Evolutionary conservation across 116 monocot genomes (phyloP).

Genomic region (Zostera marina): DNA sequence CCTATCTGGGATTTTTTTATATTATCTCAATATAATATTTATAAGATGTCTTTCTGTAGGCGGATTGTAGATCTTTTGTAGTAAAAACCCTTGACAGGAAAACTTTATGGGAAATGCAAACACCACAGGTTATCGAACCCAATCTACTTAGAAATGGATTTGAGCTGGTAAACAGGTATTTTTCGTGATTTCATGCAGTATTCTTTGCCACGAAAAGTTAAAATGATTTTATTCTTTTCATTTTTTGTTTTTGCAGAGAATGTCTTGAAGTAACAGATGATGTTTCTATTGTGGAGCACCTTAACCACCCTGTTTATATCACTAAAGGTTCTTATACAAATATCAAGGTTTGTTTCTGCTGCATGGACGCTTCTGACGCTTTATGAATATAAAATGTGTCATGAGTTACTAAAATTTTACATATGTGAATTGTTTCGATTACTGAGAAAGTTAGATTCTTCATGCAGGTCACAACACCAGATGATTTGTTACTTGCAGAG

Average conservation of each 20-base stretch:
- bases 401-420: neutral
- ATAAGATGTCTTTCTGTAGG: slow-evolving; percentile 27
- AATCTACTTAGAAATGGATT: slow-evolving; percentile 72
- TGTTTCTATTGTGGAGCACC: slow-evolving; percentile 90
- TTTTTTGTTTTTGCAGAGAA: slow-evolving; percentile 28
- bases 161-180: slow-evolving; percentile 75
- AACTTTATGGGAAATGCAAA: slow-evolving; percentile 98
- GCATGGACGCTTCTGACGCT: too few relatives aligned
- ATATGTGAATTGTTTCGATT: neutral
- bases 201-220: too few relatives aligned
- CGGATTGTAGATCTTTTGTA: slow-evolving; percentile 57
- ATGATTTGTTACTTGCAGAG: slow-evolving; percentile 81
- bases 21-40: neutral
- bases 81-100: slow-evolving; percentile 87
- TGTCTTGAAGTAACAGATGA: slow-evolving; percentile 88
- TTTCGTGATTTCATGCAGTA: neutral
- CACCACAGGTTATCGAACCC: slow-evolving; percentile 95
- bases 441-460: neutral
- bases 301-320: slow-evolving; percentile 82
- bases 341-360: slow-evolving; percentile 46
- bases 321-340: slow-evolving; percentile 96
- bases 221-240: neutral
- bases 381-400: neutral
- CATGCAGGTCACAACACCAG: slow-evolving; percentile 80
- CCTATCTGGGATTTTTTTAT: too few relatives aligned